A percentile compares a stretch with the other conserved stretches of the same genome.
Evolutionary conservation across 768 basidiomycete genomes (phyloP).

Genomic region (Psilocybe tampanensis): DNA sequence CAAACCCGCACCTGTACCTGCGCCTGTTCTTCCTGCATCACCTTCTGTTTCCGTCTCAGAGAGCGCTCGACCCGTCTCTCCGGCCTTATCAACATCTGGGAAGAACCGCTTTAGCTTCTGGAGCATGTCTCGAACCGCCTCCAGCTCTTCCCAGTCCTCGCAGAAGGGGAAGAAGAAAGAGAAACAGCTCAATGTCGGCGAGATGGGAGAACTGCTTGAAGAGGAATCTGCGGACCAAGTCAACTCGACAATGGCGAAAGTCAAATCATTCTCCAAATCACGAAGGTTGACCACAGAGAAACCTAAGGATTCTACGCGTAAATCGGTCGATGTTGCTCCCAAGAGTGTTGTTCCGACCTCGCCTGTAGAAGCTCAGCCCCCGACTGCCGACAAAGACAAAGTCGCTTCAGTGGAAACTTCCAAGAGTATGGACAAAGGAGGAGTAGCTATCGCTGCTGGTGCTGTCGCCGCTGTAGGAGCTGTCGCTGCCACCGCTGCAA

Average conservation of each 20-base stretch:
- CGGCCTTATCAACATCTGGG: constrained; percentile 40
- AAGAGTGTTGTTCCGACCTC: constrained; percentile 15
- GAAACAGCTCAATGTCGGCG: constrained; percentile 50
- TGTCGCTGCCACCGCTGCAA: background rate
- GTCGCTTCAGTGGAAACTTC: background rate
- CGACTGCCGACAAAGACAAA: background rate
- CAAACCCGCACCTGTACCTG: constrained; percentile 28
- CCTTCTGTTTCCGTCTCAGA: background rate
- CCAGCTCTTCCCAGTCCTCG: constrained; percentile 31
- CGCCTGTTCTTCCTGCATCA: constrained; percentile 8
- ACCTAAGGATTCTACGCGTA: constrained; percentile 3
- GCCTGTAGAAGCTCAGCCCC: background rate
- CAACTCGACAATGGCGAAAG: constrained; percentile 18
- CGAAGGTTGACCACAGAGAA: constrained; percentile 20
- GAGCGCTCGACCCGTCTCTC: constrained; percentile 40
- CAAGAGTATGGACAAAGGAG: background rate
- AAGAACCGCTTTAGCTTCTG: constrained; percentile 72
- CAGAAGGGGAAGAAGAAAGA: constrained; percentile 38
- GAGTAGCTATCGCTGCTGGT: background rate
- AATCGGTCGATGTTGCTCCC: constrained; percentile 15
- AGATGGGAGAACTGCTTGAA: constrained; percentile 69
- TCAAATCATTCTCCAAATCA: constrained; percentile 3
- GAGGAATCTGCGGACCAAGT: constrained; percentile 37
- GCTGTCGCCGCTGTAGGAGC: background rate
- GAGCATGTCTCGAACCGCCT: constrained; percentile 34